Base-by-base conservation (phyloP, 1,284 basidiomycete species). In the Papiliotrema laurentii region DNA sequence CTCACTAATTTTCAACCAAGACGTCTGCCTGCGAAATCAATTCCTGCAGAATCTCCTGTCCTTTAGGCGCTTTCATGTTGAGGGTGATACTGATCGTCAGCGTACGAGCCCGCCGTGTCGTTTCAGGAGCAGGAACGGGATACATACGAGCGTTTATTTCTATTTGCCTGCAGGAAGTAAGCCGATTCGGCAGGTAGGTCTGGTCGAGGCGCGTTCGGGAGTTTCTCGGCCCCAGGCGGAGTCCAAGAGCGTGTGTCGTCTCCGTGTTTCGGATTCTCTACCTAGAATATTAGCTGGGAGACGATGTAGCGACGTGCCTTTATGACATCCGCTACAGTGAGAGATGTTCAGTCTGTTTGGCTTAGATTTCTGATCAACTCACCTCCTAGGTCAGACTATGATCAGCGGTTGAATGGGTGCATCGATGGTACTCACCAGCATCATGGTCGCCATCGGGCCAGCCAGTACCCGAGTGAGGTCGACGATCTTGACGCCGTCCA, bases 201-300 rank as follows among this genome's bases (percentile, higher is more conserved):
- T 22, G 68, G 55, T 26, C 68, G 55, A 1, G 82, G 81, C 4
- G 76, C 35, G 11, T 47, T 45, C 10, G 41, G 22, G 7, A 61
- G 63, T 18, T 82, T 62, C 21, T 86, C 83, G 2, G 89, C 87
- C 6, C 81, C 80, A 3, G 89, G 89, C 2, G 89, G 89, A 42
- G 76, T 75, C 89, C 86, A 93, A 39, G 83, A 80, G 59, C 92
- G 82, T 21, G 93, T 97, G 73, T 97, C 93, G 66, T 97, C 93
- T 28, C 93, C 92, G 49, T 79, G 79, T 25, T 79, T 79, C 28
- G 84, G 80, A 60, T 89, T 85, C 67, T 92, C 89, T 21, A 91
- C 81, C 72, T 90, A 38, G n/a, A 37, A 30, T 11, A 41, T 43
- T 10, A 45, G 49, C 37, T 48, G 49, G 34, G 34, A 25, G 10